Evolutionary conservation across 169 alveolate species (phyloP).

Genomic region (Pseudocohnilembus persalinus): DNA sequence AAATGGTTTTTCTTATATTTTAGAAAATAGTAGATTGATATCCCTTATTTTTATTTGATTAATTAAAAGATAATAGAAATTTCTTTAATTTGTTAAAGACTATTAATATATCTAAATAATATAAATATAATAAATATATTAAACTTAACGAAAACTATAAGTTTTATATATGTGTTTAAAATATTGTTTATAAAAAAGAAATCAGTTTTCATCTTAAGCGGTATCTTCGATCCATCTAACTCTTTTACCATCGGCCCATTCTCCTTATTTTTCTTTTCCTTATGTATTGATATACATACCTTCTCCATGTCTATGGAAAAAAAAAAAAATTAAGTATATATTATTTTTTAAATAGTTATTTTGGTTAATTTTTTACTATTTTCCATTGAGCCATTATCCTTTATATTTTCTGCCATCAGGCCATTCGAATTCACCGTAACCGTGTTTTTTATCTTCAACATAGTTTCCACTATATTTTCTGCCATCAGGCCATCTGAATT

Average conservation of each 20-base stretch:
- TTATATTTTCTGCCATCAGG: slow-evolving; percentile 56
- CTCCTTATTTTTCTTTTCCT: slow-evolving; percentile 60
- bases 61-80: too few relatives aligned
- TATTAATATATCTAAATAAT: too few relatives aligned
- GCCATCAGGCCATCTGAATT: slow-evolving; percentile 53
- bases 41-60: too few relatives aligned
- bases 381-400: slow-evolving; percentile 52
- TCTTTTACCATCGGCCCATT: slow-evolving; percentile 67
- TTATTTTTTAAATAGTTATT: too few relatives aligned
- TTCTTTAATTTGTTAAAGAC: too few relatives aligned
- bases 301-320: slow-evolving; percentile 26
- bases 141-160: too few relatives aligned
- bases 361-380: slow-evolving; percentile 2
- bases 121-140: too few relatives aligned
- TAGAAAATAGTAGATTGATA: too few relatives aligned
- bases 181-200: too few relatives aligned
- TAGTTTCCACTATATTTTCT: slow-evolving; percentile 44
- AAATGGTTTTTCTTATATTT: too few relatives aligned
- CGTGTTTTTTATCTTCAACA: slow-evolving; percentile 66
- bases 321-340: background rate
- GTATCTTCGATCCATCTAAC: slow-evolving; percentile 46
- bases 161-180: too few relatives aligned
- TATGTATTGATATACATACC: slow-evolving; percentile 26
- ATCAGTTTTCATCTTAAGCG: slow-evolving; percentile 3
- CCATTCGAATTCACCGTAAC: slow-evolving; percentile 60